A percentile compares a stretch with the other conserved stretches of the same genome.
Evolutionary conservation across 2,329 filamentous ascomycete genomes (phyloP).

Genomic region (Magnaporthales sp.): DNA sequence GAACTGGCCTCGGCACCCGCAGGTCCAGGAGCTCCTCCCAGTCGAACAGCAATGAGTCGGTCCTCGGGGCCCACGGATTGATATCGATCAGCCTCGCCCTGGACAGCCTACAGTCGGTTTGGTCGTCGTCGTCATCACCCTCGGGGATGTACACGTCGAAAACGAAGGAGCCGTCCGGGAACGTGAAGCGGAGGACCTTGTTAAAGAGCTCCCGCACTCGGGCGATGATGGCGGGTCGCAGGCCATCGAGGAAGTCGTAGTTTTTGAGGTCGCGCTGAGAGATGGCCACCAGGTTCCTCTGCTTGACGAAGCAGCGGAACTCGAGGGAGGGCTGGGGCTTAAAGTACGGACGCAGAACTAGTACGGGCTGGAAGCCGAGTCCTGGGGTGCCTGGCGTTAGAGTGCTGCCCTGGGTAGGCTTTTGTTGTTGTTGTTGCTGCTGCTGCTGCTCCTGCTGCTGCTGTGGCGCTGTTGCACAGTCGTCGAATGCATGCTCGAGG

Average conservation of each 20-base stretch:
- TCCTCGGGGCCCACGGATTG: conserved; percentile 87
- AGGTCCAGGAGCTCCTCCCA: conserved; percentile 81
- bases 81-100: conserved; percentile 84
- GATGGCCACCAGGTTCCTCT: conserved; percentile 70
- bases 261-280: conserved; percentile 86
- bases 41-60: conserved; percentile 80
- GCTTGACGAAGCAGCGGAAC: conserved; percentile 90
- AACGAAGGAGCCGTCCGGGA: conserved; percentile 74
- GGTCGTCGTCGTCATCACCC: conserved; percentile 36
- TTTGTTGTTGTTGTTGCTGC: conserved; percentile 26
- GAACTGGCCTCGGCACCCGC: conserved; percentile 49
- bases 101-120: conserved; percentile 46
- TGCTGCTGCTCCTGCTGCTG: conserved; percentile 21
- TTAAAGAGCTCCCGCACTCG: conserved; percentile 72
- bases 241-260: conserved; percentile 65
- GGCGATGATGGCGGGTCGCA: conserved; percentile 59
- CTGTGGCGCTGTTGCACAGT: conserved; percentile 14
- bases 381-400: conserved; percentile 15
- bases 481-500: conserved; percentile 86
- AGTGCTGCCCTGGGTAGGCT: conserved; percentile 13
- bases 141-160: conserved; percentile 92
- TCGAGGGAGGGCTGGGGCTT: conserved; percentile 84
- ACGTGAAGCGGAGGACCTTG: conserved; percentile 62
- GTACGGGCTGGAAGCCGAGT: conserved; percentile 57
- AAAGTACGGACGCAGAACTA: conserved; percentile 83